Base-by-base conservation (phyloP, 805 yeast species). In the Candida piceae region DNA sequence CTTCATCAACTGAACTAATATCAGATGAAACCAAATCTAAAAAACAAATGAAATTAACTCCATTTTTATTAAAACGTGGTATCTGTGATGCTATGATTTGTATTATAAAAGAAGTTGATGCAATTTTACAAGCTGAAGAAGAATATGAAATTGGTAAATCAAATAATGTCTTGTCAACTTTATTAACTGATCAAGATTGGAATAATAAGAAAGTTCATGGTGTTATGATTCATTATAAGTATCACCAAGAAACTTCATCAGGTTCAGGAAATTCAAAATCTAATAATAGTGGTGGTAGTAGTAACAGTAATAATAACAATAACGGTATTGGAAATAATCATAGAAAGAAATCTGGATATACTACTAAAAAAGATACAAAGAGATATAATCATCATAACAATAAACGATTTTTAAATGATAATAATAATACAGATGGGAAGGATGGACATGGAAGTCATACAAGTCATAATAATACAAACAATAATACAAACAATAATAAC, bases 41-140 rank as follows among this genome's bases (percentile, higher is more conserved):
- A 29, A 32, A 29, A 27, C 35, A 30, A 38, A 39, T 54, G 26
- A 60, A 59, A 35, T 55, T 67, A 40, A 65, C 72, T 7, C 60
- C 69, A 20, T 68, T 69, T 51, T 66, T 63, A 43, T 69, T 71
- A 15, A 55, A 71, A 41, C 55, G 76, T 35, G 53, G 55, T 7
- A 62, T 72, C 27, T 67, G 74, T 44, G 75, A 69, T 41, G 59
- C 74, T 7, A 62, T 72, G 30, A 55, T 71, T 41, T 50, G 69
- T 22, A 54, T 72, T 7, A 65, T 72, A 28, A 52, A 72, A 28
- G 79, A 73, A 52, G 69, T 71, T 36, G 77, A 73, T 47, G 41
- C 58, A 36, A 65, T 72, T 9, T 32, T 63, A 32, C 60, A 60
- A 33, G 36, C 31, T n/a, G 45, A 38, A 25, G 36, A 38, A 25